Evolutionary conservation across 1,139 yeast species (phyloP).

Genomic region (Kurtzmaniella quercitrusa): DNA sequence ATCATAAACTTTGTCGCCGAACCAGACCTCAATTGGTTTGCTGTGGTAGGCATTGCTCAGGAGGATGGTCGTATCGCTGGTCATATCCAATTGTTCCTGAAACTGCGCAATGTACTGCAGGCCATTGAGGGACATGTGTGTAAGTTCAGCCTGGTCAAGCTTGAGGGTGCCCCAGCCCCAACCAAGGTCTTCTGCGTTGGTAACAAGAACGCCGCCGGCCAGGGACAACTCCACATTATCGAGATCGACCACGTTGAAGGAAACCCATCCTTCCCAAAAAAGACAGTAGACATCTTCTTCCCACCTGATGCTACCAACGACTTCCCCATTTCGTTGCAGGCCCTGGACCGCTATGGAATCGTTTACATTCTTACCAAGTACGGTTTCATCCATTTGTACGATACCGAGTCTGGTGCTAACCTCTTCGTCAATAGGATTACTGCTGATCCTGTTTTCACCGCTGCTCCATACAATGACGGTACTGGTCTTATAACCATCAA

Average conservation of each 20-base stretch:
- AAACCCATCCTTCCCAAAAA: constrained; percentile 83
- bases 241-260: constrained; percentile 93
- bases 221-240: constrained; percentile 85
- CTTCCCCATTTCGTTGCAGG: constrained; percentile 92
- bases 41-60: constrained; percentile 91
- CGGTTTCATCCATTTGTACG: constrained; percentile 95
- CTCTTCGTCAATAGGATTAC: constrained; percentile 96
- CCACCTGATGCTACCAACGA: constrained; percentile 96
- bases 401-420: constrained; percentile 86
- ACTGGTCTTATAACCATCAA: constrained; percentile 92
- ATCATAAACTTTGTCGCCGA: constrained; percentile 89
- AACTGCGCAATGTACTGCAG: constrained; percentile 87
- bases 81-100: constrained; percentile 88
- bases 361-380: constrained; percentile 88
- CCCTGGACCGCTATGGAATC: constrained; percentile 82
- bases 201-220: constrained; percentile 80
- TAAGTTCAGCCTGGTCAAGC: constrained; percentile 70
- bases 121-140: constrained; percentile 98
- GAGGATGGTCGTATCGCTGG: constrained; percentile 96
- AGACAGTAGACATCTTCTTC: constrained; percentile 88
- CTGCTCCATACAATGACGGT: constrained; percentile 66
- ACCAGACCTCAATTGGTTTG: constrained; percentile 84
- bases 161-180: constrained; percentile 71
- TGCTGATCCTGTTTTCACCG: constrained; percentile 93
- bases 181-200: constrained; percentile 90